A percentile compares a stretch with the other conserved stretches of the same genome.
phyloP scores from a whole-genome alignment of 2,329 filamentous ascomycete genomes.

The Metarhizium sp. region DNA sequence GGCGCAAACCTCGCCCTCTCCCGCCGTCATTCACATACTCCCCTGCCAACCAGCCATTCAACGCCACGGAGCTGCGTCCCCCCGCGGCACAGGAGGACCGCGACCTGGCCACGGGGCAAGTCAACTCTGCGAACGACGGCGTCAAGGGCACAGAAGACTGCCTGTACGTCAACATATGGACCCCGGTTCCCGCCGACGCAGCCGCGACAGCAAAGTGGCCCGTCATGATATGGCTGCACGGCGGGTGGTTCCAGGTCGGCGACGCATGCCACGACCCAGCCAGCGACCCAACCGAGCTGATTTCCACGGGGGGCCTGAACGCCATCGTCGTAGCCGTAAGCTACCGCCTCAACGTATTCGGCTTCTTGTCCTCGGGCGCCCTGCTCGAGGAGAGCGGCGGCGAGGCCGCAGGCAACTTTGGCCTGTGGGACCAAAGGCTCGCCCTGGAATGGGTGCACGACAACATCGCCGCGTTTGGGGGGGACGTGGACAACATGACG shows the following conservation, averaged over 20 bases:
- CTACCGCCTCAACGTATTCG: slow-evolving; percentile 30
- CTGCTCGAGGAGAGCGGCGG: slow-evolving; percentile 17
- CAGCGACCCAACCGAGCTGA: slow-evolving; percentile 34
- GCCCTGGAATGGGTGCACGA: slow-evolving; percentile 41
- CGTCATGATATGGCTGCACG: slow-evolving; percentile 28
- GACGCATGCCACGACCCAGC: slow-evolving; percentile 30
- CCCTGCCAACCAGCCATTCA: slow-evolving; percentile 17
- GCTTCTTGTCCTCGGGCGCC: slow-evolving; percentile 34
- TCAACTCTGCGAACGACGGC: slow-evolving; percentile 6
- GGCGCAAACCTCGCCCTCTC: slow-evolving; percentile 26
- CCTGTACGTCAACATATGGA: slow-evolving; percentile 36
- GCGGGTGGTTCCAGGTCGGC: slow-evolving; percentile 38
- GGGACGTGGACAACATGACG: slow-evolving; percentile 35
- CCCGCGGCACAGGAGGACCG: slow-evolving; percentile 28
- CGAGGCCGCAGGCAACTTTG: slow-evolving; percentile 25
- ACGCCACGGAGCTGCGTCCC: slow-evolving; percentile 24
- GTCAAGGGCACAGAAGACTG: slow-evolving; percentile 31
- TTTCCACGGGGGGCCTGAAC: slow-evolving; percentile 24
- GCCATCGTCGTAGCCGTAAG: slow-evolving; percentile 31
- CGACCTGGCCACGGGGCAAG: neutral
- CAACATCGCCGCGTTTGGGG: slow-evolving; percentile 36
- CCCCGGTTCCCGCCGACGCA: slow-evolving; percentile 18
- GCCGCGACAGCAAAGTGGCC: slow-evolving; percentile 16
- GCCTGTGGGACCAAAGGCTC: slow-evolving; percentile 37
- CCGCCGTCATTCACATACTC: slow-evolving; percentile 19